A percentile compares a stretch with the other conserved stretches of the same genome.
Evolutionary conservation across 2,329 filamentous ascomycete species (phyloP).

Genomic region (Paraphaeosphaeria minitans): DNA sequence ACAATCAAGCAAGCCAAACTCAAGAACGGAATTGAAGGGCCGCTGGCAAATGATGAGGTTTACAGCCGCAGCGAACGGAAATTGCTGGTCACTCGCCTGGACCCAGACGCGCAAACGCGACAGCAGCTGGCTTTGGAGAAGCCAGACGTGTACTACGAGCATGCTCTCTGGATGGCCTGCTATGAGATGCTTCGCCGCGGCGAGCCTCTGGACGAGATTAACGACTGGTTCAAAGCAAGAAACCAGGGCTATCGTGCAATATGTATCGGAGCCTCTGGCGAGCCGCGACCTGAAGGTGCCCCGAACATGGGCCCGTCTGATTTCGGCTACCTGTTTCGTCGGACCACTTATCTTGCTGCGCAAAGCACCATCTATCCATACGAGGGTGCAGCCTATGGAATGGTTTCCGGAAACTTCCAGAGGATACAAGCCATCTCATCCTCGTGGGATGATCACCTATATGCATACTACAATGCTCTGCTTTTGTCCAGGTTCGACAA

Average conservation of each 20-base stretch:
- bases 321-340: slow-evolving; percentile 67
- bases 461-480: slow-evolving; percentile 85
- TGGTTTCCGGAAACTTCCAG: slow-evolving; percentile 82
- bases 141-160: slow-evolving; percentile 86
- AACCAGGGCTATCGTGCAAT: slow-evolving; percentile 90
- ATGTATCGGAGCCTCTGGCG: slow-evolving; percentile 74
- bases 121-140: slow-evolving; percentile 78
- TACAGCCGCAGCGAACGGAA: slow-evolving; percentile 54
- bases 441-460: slow-evolving; percentile 85
- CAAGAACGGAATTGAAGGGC: slow-evolving; percentile 56
- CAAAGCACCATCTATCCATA: slow-evolving; percentile 74
- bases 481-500: slow-evolving; percentile 78
- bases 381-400: slow-evolving; percentile 86
- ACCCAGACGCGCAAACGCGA: slow-evolving; percentile 85
- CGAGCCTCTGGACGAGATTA: slow-evolving; percentile 72
- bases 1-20: slow-evolving; percentile 90
- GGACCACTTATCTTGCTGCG: slow-evolving; percentile 76
- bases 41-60: slow-evolving; percentile 47
- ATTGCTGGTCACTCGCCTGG: slow-evolving; percentile 81
- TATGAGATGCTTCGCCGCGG: slow-evolving; percentile 91
- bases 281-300: slow-evolving; percentile 48
- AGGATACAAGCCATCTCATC: slow-evolving; percentile 78
- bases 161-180: slow-evolving; percentile 89
- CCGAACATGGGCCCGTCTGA: slow-evolving; percentile 46
- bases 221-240: slow-evolving; percentile 83